Base-by-base conservation (phyloP, 257 asterid genomes). In the Solanum peruvianum region DNA sequence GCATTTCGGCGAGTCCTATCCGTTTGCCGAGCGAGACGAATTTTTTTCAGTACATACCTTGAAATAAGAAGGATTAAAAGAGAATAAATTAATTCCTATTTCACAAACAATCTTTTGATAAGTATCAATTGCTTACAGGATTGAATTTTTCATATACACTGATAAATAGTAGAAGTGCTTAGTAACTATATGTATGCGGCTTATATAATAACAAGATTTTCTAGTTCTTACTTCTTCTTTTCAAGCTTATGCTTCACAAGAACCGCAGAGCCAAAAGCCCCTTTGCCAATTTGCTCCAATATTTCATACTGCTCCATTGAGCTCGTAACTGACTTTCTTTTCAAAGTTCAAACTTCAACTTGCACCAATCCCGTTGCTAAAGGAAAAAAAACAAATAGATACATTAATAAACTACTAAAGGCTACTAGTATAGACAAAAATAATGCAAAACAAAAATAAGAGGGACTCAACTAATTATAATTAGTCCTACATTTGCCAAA, bases 1-100 rank as follows among this genome's bases (percentile, higher is more conserved):
- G 99, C 99, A 90, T 96, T 93, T 89, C 99, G 93, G 41, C 98
- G 98, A 25, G 99, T 96, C 93, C 99, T 92, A 70, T 92, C 95
- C 69, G 99, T 95, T 91, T 96, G 98, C 87, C 99, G 98, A 39
- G 99, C 99, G 37, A 96, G 98, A 25, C 99, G 98, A 76, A 96
- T 96, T 94, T 96, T 96, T 85, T 96, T 96, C 86, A 96, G 84
- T 86, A 96, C 99, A 88, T 96, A 96, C 93, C 99, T 96, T 89
- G 72, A 83, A 11, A 42, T 82, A 66, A 83, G 88, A 70, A 45
- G 29, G 82, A 92, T 37, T 7, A 76, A 10, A 42, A n/a, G 45
- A 86, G 77, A 89, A 85, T 35, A 76, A 35, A 73, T 87, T 39
- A 91, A 75, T 29, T 42, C 86, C 69, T 31, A 42, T 44, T 39